Evolutionary conservation across 2,329 filamentous ascomycete species (phyloP).

Genomic region (Alternaria angustiovoidea): DNA sequence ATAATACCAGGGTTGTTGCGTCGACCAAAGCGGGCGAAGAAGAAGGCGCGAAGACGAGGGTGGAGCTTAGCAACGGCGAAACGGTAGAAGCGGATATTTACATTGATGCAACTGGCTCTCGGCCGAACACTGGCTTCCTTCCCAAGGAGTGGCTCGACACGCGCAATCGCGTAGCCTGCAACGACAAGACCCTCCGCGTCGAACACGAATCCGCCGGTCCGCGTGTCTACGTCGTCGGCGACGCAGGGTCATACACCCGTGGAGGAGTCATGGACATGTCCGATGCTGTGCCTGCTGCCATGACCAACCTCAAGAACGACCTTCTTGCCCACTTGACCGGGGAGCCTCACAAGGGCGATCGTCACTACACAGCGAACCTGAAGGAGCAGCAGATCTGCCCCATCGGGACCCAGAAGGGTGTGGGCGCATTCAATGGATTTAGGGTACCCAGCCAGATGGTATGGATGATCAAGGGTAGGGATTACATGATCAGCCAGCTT

Average conservation of each 20-base stretch:
- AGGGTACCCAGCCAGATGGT: conserved; percentile 53
- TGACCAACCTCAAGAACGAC: conserved; percentile 59
- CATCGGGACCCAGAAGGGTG: conserved; percentile 49
- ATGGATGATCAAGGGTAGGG: conserved; percentile 54
- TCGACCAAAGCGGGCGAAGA: conserved; percentile 35
- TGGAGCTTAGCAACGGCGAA: conserved; percentile 56
- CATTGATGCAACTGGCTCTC: conserved; percentile 61
- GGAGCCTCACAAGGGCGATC: conserved; percentile 37
- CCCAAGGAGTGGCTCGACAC: conserved; percentile 59
- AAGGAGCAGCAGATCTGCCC: conserved; percentile 49
- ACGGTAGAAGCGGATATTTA: conserved; percentile 61
- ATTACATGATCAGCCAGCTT: conserved; percentile 48
- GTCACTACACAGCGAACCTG: conserved; percentile 42
- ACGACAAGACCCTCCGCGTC: conserved; percentile 59
- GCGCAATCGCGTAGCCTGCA: conserved; percentile 58
- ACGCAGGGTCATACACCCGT: conserved; percentile 56
- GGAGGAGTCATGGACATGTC: conserved; percentile 56
- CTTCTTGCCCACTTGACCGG: conserved; percentile 47
- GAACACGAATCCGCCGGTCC: conserved; percentile 53
- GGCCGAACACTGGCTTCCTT: conserved; percentile 63
- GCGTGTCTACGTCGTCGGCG: conserved; percentile 59
- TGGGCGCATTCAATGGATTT: conserved; percentile 49
- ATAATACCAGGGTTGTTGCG: conserved; percentile 48
- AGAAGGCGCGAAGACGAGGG: conserved; percentile 55
- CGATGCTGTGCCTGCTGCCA: conserved; percentile 53